Evolutionary conservation across 2,329 filamentous ascomycete species (phyloP).

Genomic region (Westerdykella aurantiaca): DNA sequence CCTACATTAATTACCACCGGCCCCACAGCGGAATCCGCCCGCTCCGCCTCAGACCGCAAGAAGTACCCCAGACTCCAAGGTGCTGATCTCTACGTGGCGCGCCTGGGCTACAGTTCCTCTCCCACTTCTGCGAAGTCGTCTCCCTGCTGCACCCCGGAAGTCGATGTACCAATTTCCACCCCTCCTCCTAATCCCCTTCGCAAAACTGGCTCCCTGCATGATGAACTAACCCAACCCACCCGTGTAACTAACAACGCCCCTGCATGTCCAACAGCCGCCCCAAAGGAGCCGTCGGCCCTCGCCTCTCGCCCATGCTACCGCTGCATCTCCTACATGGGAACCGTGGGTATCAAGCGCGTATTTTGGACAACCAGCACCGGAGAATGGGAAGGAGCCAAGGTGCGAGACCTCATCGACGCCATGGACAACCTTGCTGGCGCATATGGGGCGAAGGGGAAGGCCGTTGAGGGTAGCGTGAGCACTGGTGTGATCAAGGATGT

Average conservation of each 20-base stretch:
- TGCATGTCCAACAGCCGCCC: background rate
- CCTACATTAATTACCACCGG: background rate
- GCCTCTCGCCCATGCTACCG: slow-evolving; percentile 49
- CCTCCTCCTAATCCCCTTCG: background rate
- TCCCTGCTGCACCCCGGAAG: slow-evolving; percentile 2
- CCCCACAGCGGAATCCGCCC: background rate
- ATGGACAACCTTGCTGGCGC: slow-evolving; percentile 28
- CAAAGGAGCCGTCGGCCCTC: slow-evolving; percentile 20
- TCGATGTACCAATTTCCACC: background rate
- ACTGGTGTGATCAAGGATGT: slow-evolving; percentile 23
- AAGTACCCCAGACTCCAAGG: slow-evolving; percentile 45
- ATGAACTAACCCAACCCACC: slow-evolving; percentile 39
- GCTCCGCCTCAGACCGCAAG: slow-evolving; percentile 35
- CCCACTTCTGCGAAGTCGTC: background rate
- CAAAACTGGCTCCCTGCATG: slow-evolving; percentile 40
- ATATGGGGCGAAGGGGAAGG: slow-evolving; percentile 3
- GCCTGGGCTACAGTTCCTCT: slow-evolving; percentile 30
- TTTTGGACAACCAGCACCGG: slow-evolving; percentile 50
- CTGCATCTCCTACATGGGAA: slow-evolving; percentile 49
- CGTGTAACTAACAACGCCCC: background rate
- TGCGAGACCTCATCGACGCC: slow-evolving; percentile 45
- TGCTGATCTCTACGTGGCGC: slow-evolving; percentile 49
- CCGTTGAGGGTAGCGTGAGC: slow-evolving; percentile 13
- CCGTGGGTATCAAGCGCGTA: slow-evolving; percentile 48
- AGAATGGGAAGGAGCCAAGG: slow-evolving; percentile 48